Base-by-base conservation (phyloP, 495 filamentous ascomycete genomes). In the Parmelia sp. region DNA sequence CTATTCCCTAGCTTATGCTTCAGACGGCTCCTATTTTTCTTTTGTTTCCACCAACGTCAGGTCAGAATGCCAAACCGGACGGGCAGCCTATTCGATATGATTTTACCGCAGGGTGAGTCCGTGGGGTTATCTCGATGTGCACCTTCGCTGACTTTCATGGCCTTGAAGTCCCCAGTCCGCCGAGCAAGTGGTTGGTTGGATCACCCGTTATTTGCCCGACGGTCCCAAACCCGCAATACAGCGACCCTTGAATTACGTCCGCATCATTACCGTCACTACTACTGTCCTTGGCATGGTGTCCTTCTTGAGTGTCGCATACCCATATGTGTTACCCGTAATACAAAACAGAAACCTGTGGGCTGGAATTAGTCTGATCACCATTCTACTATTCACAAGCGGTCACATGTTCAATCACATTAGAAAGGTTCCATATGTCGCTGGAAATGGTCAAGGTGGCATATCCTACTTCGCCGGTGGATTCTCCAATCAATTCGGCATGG, bases 371-470 rank as follows among this genome's bases (percentile, higher is more conserved):
- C 78, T 99, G 59, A 90, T 99, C 68, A 83, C 85, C 11, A 91
- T 99, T 64, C 84, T 99, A 49, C 79, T 99, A 39, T 99, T 99
- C 78, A 97, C 90, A 40, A 91, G 87, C 67, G 94, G 95, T 19
- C 92, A 97, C 73, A 98, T 99, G 94, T 99, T 92, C 82, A 97
- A 97, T 76, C 94, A 97, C 69, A 99, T 99, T 72, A 83, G 94
- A 62, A 92, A 92, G 71, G 91, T 94, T 0, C 93, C 94, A n/a
- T 99, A 99, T 71, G 90, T 97, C 56, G 84, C 86, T 42, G 90
- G 87, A 27, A 88, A 97, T 75, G 91, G 90, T 8, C 83, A 81
- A 55, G 95, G 95, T 11, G 92, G 91, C 3, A 83, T 97, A 47
- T 88, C 78, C 71, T 99, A 97, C 74, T 93, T 97, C 74, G 94